Evolutionary conservation across 352 stramenopile genomes (phyloP).

Genomic region (Phytophthora ramorum): DNA sequence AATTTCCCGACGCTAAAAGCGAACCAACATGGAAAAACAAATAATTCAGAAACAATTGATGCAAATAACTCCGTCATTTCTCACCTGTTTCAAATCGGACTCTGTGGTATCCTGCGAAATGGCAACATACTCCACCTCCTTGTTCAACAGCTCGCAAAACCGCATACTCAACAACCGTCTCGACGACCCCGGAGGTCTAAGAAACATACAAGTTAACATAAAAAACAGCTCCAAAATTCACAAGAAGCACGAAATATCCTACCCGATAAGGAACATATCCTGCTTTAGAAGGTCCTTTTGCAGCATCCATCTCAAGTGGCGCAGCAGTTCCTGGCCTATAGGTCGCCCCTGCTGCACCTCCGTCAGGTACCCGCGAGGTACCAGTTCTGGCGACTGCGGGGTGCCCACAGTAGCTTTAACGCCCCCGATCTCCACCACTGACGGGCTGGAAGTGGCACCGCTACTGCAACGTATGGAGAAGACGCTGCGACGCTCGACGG

Average conservation of each 20-base stretch:
- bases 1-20: conserved; percentile 67
- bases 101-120: conserved; percentile 96
- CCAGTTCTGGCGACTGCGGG: conserved; percentile 47
- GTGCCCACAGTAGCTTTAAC: conserved; percentile 49
- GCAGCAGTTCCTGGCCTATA: conserved; percentile 71
- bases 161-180: conserved; percentile 79
- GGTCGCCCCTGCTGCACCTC: conserved; percentile 35
- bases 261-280: conserved; percentile 91
- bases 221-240: conserved; percentile 19
- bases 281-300: conserved; percentile 87
- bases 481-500: conserved; percentile 7
- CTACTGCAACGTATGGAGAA: conserved; percentile 16
- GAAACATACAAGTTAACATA: not conserved
- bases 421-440: conserved; percentile 67
- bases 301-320: conserved; percentile 87
- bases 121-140: conserved; percentile 91
- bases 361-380: conserved; percentile 68
- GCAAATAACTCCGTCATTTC: conserved; percentile 7
- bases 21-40: not conserved
- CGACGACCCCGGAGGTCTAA: conserved; percentile 77
- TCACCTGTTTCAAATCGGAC: conserved; percentile 89
- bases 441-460: not conserved
- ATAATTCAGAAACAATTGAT: not conserved
- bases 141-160: conserved; percentile 87
- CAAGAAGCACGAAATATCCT: not conserved